These are phyloP conservation scores for Bocquillonia castaneifolia DNA, from an alignment of 441 rosid genomes.

Conservation along the genomic window DNA sequence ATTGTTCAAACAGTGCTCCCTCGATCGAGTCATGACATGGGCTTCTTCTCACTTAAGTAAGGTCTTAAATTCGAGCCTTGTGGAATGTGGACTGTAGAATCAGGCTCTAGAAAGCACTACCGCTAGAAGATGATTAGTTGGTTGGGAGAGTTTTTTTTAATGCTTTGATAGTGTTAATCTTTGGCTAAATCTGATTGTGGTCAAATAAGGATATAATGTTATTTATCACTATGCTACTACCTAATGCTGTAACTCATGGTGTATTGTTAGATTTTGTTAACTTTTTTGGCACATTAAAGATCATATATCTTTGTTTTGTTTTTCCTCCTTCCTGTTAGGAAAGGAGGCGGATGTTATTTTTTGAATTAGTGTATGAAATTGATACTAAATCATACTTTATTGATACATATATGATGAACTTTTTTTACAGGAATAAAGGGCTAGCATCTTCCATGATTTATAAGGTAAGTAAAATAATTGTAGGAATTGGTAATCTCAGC, in stretches of 20 bases:
- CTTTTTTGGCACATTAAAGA: neutral
- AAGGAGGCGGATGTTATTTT: neutral
- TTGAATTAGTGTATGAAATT: neutral
- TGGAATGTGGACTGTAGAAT: no score
- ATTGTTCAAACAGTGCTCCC: no score
- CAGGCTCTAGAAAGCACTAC: no score
- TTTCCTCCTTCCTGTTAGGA: neutral
- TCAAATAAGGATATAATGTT: neutral
- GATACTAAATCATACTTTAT: no score
- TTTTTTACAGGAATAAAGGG: neutral
- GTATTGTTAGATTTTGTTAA: neutral
- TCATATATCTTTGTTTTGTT: neutral
- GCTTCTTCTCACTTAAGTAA: no score
- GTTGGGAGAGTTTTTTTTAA: no score
- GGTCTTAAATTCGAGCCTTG: no score
- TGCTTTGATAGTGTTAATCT: neutral
- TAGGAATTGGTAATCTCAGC: neutral
- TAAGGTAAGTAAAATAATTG: constrained; percentile 5
- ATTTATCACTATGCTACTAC: neutral
- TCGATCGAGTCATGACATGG: no score
- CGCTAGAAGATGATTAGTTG: no score
- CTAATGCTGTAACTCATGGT: neutral
- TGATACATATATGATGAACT: neutral
- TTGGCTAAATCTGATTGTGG: neutral
- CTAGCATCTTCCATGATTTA: neutral